A percentile compares a stretch with the other conserved stretches of the same genome.
These are phyloP conservation scores for Suillus tomentosus DNA, from an alignment of 768 basidiomycete genomes.

Conservation along the genomic window DNA sequence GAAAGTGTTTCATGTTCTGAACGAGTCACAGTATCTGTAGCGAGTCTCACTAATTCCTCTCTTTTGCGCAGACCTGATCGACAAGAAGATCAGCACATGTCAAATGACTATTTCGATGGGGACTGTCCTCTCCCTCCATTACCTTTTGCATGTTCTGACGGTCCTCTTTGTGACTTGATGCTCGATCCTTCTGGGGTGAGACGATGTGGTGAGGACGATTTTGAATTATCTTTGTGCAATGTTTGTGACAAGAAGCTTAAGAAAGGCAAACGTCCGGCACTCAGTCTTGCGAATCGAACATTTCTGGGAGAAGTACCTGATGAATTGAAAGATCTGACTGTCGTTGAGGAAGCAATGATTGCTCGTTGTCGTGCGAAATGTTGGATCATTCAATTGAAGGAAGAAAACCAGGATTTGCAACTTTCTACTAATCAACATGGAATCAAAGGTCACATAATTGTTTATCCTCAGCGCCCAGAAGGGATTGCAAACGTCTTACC, in stretches of 20 bases:
- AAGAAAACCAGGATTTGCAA: slow-evolving; percentile 16
- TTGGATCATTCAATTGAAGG: slow-evolving; percentile 39
- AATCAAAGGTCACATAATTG: slow-evolving; percentile 41
- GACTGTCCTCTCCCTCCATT: background rate
- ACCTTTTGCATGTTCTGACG: background rate
- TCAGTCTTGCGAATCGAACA: slow-evolving; percentile 23
- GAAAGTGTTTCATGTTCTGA: background rate
- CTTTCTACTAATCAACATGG: slow-evolving; percentile 29
- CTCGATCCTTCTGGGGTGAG: background rate
- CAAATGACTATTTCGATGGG: background rate
- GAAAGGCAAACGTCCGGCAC: background rate
- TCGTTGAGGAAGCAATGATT: slow-evolving; percentile 44
- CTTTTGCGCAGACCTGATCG: background rate
- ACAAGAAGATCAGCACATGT: background rate
- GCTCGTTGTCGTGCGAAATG: slow-evolving; percentile 37
- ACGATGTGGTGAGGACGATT: background rate
- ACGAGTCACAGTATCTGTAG: background rate
- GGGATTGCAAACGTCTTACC: slow-evolving; percentile 34
- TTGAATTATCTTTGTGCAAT: background rate
- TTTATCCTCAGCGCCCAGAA: slow-evolving; percentile 40
- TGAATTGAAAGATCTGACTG: slow-evolving; percentile 33
- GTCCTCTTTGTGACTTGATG: background rate
- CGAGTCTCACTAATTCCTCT: background rate
- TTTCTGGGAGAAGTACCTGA: slow-evolving; percentile 21
- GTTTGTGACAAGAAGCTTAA: background rate